Percentiles rank a stretch among this genome's conserved stretches.
phyloP scores from a whole-genome alignment of 2,329 filamentous ascomycete genomes.

The Cadophora sp. region DNA sequence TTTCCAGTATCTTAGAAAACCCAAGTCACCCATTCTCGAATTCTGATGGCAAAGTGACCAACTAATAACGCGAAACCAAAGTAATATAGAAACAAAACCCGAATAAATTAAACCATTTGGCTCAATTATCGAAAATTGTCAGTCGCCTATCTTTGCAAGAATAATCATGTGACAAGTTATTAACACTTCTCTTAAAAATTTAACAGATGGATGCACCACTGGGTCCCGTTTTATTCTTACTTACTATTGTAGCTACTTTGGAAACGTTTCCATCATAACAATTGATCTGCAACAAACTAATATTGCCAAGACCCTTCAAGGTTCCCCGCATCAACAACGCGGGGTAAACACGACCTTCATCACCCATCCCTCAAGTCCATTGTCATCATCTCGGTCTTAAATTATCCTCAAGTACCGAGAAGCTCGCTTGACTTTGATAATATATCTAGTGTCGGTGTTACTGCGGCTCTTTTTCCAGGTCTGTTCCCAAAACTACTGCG shows the following conservation, averaged over 20 bases:
- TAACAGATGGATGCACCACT: no score
- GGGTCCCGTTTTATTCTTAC: background rate
- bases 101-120: no score
- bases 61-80: no score
- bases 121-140: no score
- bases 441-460: background rate
- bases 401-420: background rate
- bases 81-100: no score
- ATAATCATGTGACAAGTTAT: background rate
- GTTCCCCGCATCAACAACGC: conserved; percentile 5
- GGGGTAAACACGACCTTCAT: background rate
- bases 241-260: background rate
- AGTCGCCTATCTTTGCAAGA: no score
- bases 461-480: background rate
- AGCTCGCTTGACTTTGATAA: background rate
- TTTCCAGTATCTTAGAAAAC: no score
- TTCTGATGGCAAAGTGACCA: no score
- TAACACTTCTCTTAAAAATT: no score
- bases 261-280: background rate
- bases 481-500: background rate
- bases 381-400: background rate
- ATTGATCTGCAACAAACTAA: background rate
- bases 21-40: no score
- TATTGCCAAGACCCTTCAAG: background rate
- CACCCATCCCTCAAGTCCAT: background rate